Conservation (phyloP, 495 filamentous ascomycete genomes). For the Niebla homalea region DNA sequence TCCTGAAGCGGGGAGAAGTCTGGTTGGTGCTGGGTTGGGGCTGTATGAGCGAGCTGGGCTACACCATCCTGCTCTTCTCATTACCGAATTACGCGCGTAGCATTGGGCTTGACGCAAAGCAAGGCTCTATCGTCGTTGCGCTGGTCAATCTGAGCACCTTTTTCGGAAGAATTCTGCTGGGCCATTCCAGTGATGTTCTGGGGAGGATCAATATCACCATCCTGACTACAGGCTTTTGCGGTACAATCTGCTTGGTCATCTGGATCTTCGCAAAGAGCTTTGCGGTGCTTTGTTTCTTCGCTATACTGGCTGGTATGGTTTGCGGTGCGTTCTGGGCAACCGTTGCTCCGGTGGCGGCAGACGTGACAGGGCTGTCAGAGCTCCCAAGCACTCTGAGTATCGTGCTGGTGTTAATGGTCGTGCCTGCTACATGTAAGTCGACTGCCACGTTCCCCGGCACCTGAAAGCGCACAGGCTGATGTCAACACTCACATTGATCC, state of each 20-base stretch:
- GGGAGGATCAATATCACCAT: conserved; percentile 64
- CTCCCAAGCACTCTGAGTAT: conserved; percentile 57
- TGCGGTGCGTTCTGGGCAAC: conserved; percentile 62
- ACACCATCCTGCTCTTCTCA: conserved; percentile 64
- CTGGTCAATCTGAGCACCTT: conserved; percentile 60
- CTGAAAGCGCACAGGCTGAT: background rate
- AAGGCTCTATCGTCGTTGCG: conserved; percentile 58
- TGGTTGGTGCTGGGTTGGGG: conserved; percentile 54
- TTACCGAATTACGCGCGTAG: conserved; percentile 57
- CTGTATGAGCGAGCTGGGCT: conserved; percentile 59
- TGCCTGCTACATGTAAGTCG: conserved; percentile 46
- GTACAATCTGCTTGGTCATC: conserved; percentile 52
- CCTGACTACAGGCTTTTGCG: conserved; percentile 49
- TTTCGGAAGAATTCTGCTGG: conserved; percentile 57
- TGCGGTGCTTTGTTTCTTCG: conserved; percentile 56
- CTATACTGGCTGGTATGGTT: conserved; percentile 54
- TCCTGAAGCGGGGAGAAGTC: conserved; percentile 50
- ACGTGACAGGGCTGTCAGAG: conserved; percentile 57
- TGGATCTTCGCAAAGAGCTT: conserved; percentile 60
- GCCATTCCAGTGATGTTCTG: conserved; percentile 56
- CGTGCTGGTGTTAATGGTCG: conserved; percentile 55
- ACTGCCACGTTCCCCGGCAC: no score
- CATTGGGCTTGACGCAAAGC: conserved; percentile 50
- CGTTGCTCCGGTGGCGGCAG: conserved; percentile 40
- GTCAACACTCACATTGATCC: conserved; percentile 23